Base-by-base conservation (phyloP, 495 filamentous ascomycete species). In the Evansstolkia leycettana region DNA sequence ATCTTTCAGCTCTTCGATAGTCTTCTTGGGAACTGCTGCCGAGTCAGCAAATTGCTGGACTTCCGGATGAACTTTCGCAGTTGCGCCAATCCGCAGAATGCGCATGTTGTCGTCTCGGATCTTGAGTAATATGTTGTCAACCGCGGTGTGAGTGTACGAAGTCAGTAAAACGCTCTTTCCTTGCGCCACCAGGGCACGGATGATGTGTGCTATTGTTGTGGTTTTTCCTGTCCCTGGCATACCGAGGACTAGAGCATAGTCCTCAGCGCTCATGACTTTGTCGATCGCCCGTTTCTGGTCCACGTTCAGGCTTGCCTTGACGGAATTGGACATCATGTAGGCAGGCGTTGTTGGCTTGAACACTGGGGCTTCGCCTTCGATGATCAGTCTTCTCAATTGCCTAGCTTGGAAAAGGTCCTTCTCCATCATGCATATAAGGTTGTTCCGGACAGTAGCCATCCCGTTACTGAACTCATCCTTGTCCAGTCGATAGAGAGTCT, bases 151-250 rank as follows among this genome's bases (percentile, higher is more conserved):
- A 0, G 89, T 96, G 57, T 94, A 96, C 0, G 87, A 94, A 7
- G 90, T 90, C 33, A 98, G 60, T 7, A 98, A 65, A 20, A 98
- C 85, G 32, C 80, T 88, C 57, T 95, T 98, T 11, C 86, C 83
- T 51, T 93, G 84, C 2, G 77, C 69, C 11, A 93, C 81, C 23
- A 98, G 69, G 8, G 89, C 83, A 13, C 86, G 80, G 54, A 98
- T 95, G 43, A 98, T 94, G 53, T 96, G 88, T 5, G 88, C 82
- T 47, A 96, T 94, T 1, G 90, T 98, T 0, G 90, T 95, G 4
- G 90, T 98, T 52, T 98, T 98, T 33, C 90, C 90, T 7, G 90
- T 98, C 7, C 90, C 90, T 1, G 90, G 90, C 90, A 98, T 96
- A 11, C 90, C 90, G 4, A 95, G 75, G 5, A 96, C 84, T 11